Evolutionary conservation across 257 asterid genomes (phyloP).

Genomic region (Primulina huaijiensis): DNA sequence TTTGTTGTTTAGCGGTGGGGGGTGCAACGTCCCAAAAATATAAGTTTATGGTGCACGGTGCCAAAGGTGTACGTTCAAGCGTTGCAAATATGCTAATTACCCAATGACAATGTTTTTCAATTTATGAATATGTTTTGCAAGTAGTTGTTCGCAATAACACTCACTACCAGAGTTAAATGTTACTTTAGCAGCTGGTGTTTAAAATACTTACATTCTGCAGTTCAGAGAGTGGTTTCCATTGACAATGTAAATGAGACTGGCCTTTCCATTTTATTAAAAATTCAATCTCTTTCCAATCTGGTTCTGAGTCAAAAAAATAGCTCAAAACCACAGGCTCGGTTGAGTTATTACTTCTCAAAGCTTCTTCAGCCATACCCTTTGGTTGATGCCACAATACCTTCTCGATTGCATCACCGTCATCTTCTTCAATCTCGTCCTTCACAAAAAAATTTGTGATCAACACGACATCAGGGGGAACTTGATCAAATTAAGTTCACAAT

Average conservation of each 20-base stretch:
- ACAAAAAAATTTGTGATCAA: slow-evolving; percentile 25
- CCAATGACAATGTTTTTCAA: neutral
- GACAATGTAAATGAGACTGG: slow-evolving; percentile 97
- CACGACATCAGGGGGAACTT: slow-evolving; percentile 23
- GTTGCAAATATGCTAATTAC: neutral
- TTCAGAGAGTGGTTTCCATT: slow-evolving; percentile 87
- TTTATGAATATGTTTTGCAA: slow-evolving; percentile 16
- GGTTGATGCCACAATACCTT: slow-evolving; percentile 99
- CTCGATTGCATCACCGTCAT: slow-evolving; percentile 87
- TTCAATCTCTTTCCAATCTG: slow-evolving; percentile 85
- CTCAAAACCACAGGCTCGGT: slow-evolving; percentile 72
- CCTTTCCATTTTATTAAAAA: slow-evolving; percentile 98
- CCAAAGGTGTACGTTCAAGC: neutral
- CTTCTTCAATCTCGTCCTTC: slow-evolving; percentile 90
- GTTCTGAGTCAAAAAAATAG: slow-evolving; percentile 73
- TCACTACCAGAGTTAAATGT: slow-evolving; percentile 8
- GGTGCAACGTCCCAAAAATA: neutral
- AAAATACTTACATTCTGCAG: slow-evolving; percentile 76
- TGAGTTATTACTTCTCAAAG: slow-evolving; percentile 69
- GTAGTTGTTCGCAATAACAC: neutral
- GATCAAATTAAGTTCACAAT: slow-evolving; percentile 9
- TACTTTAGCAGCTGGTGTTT: slow-evolving; percentile 18
- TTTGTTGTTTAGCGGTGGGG: no score
- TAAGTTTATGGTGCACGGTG: neutral
- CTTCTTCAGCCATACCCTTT: slow-evolving; percentile 94